These are phyloP conservation scores for Lepidium africanum DNA, from an alignment of 345 rosid species.

Conservation along the genomic window DNA sequence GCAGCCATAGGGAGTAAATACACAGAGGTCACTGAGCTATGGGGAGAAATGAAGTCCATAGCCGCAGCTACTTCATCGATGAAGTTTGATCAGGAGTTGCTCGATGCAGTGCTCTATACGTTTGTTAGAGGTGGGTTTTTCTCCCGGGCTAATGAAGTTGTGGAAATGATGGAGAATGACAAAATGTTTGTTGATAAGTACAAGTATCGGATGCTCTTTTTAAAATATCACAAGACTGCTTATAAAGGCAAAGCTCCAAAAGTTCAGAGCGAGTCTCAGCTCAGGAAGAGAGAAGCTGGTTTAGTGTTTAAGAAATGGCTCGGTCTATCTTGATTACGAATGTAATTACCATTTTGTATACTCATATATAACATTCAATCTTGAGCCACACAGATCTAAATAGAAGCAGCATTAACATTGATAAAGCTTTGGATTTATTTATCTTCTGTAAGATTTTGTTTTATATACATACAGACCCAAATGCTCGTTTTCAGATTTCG, in stretches of 20 bases:
- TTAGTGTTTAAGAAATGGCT: constrained; percentile 73
- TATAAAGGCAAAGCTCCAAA: constrained; percentile 85
- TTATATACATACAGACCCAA: constrained; percentile 1
- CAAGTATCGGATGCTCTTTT: constrained; percentile 71
- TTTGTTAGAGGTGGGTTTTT: constrained; percentile 93
- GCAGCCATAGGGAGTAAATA: constrained; percentile 89
- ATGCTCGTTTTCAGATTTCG: constrained; percentile 1
- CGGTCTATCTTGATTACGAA: constrained; percentile 42
- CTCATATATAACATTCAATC: neutral
- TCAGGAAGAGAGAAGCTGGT: constrained; percentile 71
- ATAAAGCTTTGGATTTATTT: neutral
- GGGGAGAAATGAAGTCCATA: constrained; percentile 94
- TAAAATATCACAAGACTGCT: constrained; percentile 89
- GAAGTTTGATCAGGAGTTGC: constrained; percentile 88
- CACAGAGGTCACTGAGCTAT: constrained; percentile 76
- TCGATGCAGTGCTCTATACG: constrained; percentile 80
- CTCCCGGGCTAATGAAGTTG: constrained; percentile 73
- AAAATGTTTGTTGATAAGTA: constrained; percentile 84
- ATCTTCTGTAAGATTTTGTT: constrained; percentile 13
- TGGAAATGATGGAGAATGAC: constrained; percentile 70
- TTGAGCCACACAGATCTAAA: neutral
- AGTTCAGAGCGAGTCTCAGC: constrained; percentile 76
- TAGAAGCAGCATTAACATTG: constrained; percentile 6
- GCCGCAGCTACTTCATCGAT: constrained; percentile 56
- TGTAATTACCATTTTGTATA: neutral